phyloP scores from a whole-genome alignment of 805 yeast species.

The Zygosaccharomyces bisporus region DNA sequence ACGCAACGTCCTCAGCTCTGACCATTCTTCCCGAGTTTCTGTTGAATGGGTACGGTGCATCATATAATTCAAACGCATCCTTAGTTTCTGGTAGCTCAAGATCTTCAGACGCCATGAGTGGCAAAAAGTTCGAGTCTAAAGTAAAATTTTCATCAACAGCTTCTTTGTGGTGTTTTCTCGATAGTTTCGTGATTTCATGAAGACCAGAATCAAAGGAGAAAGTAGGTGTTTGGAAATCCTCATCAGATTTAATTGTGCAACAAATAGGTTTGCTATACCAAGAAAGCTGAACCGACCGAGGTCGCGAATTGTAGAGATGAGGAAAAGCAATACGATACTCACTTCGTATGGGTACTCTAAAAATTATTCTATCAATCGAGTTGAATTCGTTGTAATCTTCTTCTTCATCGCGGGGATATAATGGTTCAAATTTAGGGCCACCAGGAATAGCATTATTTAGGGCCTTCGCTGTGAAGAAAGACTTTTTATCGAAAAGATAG shows the following conservation, averaged over 20 bases:
- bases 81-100: slow-evolving; percentile 46
- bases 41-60: slow-evolving; percentile 86
- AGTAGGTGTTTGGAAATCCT: slow-evolving; percentile 49
- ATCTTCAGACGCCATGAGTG: slow-evolving; percentile 48
- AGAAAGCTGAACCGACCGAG: slow-evolving; percentile 56
- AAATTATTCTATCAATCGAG: slow-evolving; percentile 79
- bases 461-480: slow-evolving; percentile 89
- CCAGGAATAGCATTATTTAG: slow-evolving; percentile 85
- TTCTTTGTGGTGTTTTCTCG: slow-evolving; percentile 33
- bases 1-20: slow-evolving; percentile 86
- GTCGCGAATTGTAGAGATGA: slow-evolving; percentile 72
- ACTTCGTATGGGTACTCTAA: slow-evolving; percentile 69
- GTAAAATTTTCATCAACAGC: slow-evolving; percentile 26
- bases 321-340: slow-evolving; percentile 90
- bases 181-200: slow-evolving; percentile 49
- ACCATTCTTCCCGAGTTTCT: slow-evolving; percentile 65
- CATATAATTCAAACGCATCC: slow-evolving; percentile 64
- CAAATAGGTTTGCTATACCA: slow-evolving; percentile 63
- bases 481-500: slow-evolving; percentile 70
- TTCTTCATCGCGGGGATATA: slow-evolving; percentile 60
- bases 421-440: slow-evolving; percentile 93
- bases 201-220: slow-evolving; percentile 52
- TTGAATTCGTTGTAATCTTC: slow-evolving; percentile 90
- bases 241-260: slow-evolving; percentile 45
- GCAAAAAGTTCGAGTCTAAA: slow-evolving; percentile 44